Base-by-base conservation (phyloP, 768 basidiomycete genomes). In the Clavaria fumosa region DNA sequence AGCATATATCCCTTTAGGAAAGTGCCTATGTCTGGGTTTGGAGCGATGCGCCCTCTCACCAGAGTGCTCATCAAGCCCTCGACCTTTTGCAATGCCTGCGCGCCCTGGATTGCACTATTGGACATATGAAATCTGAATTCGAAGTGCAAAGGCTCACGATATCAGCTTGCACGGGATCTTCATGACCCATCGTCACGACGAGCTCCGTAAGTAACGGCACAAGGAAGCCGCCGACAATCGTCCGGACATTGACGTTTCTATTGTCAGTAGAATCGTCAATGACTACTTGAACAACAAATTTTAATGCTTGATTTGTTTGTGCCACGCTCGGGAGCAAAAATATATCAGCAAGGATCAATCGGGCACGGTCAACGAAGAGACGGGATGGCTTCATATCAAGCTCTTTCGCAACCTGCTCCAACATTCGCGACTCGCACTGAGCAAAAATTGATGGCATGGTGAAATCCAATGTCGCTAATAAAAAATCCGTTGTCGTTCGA, bases 1-100 rank as follows among this genome's bases (percentile, higher is more conserved):
- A 95, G 69, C 59, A 91, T 78, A 45, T 86, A 69, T 5, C 62
- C 63, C 54, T 78, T 76, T 34, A 96, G 60, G 39, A 89, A 79
- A 0, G 56, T 54, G 15, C 67, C 64, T 24, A 83, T 53, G 40
- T 68, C 64, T 17, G 56, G 50, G 14, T 50, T 47, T 40, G 53
- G 39, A 17, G 45, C 45, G 24, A 49, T 47, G 42, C 54, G 53
- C 18, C 46, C 34, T 15, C 52, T 34, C 51, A 52, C n/a, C 28
- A 46, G 31, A 40, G 31, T 42, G 34, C 53, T 41, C 46, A 46
- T 40, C 79, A 51, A 10, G 66, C 69, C 23, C 62, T 80, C 53
- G 4, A 63, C 56, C 42, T 56, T 64, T 35, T 53, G 53, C 34
- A 67, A 45, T 19, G 61, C 66, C 20, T 49, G 35, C 3, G 58